A percentile compares a stretch with the other conserved stretches of the same genome.
These are phyloP conservation scores for Lachancea nothofagi DNA, from an alignment of 805 yeast species.

Conservation along the genomic window DNA sequence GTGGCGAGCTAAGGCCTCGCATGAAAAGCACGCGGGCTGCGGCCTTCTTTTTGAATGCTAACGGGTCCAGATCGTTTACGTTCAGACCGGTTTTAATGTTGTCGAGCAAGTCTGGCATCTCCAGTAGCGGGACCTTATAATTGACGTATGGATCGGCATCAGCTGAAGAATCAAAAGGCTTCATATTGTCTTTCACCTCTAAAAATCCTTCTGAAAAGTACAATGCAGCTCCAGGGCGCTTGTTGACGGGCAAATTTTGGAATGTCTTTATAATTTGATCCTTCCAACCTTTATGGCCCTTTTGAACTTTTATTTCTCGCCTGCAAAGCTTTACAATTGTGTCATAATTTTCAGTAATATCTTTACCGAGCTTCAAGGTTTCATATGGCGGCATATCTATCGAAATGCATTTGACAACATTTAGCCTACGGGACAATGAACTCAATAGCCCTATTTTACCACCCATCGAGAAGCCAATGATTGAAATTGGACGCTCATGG, in stretches of 20 bases:
- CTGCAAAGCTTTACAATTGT: slow-evolving; percentile 19
- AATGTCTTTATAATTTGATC: slow-evolving; percentile 17
- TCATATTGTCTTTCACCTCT: slow-evolving; percentile 18
- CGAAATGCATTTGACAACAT: slow-evolving; percentile 39
- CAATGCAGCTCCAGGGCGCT: slow-evolving; percentile 16
- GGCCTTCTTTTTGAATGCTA: slow-evolving; percentile 8
- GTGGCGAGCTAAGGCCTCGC: slow-evolving; percentile 39
- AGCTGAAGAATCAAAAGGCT: slow-evolving; percentile 4
- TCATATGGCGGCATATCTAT: slow-evolving; percentile 35
- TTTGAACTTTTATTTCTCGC: slow-evolving; percentile 18
- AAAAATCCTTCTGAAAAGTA: slow-evolving; percentile 31
- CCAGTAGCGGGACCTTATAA: slow-evolving; percentile 19
- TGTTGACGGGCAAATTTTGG: slow-evolving; percentile 16
- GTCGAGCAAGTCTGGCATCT: slow-evolving; percentile 25
- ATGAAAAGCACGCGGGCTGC: slow-evolving; percentile 39
- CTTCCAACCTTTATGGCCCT: slow-evolving; percentile 24
- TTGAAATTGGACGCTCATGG: slow-evolving; percentile 27
- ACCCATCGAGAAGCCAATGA: slow-evolving; percentile 57
- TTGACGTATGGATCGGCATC: slow-evolving; percentile 16
- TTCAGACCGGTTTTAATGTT: slow-evolving; percentile 24
- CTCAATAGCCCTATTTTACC: slow-evolving; percentile 50
- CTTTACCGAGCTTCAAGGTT: slow-evolving; percentile 19
- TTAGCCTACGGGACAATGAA: slow-evolving; percentile 28
- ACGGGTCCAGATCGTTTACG: slow-evolving; percentile 8
- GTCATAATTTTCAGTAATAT: slow-evolving; percentile 19